phyloP scores from a whole-genome alignment of 2,329 filamentous ascomycete species.

The Colletotrichum lentis region DNA sequence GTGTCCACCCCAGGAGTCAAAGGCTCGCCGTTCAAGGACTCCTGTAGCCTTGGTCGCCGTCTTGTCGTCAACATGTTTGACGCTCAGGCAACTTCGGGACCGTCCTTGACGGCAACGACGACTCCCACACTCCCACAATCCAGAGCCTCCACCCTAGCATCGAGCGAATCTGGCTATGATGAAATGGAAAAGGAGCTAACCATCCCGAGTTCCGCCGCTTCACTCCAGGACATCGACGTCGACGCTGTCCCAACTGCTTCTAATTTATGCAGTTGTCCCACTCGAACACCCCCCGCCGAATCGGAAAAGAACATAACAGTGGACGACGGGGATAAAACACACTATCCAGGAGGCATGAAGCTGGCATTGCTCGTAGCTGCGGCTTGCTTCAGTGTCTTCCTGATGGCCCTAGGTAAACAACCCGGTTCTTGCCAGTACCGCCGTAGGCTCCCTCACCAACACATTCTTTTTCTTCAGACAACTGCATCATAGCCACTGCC shows the following conservation, averaged over 20 bases:
- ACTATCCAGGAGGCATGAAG: conserved; percentile 39
- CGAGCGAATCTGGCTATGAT: conserved; percentile 23
- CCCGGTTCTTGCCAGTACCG: rapidly evolving
- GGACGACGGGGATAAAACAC: background rate
- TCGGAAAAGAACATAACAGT: background rate
- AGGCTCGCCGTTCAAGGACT: background rate
- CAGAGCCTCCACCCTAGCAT: conserved; percentile 8
- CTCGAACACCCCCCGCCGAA: background rate
- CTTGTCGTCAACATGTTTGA: conserved; percentile 25
- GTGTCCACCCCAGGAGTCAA: background rate
- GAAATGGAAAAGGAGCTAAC: conserved; percentile 27
- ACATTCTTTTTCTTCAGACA: conserved; percentile 45
- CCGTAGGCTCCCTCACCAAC: background rate
- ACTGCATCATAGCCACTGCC: conserved; percentile 55
- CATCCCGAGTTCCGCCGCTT: conserved; percentile 18
- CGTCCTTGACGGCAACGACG: conserved; percentile 2
- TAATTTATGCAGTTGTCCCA: background rate
- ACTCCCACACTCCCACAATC: background rate
- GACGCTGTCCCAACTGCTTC: background rate
- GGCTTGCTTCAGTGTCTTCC: conserved; percentile 51
- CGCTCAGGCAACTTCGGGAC: background rate
- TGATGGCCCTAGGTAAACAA: conserved; percentile 51
- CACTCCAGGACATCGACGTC: conserved; percentile 11
- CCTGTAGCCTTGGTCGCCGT: background rate
- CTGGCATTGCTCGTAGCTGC: conserved; percentile 50